Evolutionary conservation across 176 grass and related monocot species (phyloP), one percentile per base, ranked within the genome.

Genomic region (Stipa capillata): DNA sequence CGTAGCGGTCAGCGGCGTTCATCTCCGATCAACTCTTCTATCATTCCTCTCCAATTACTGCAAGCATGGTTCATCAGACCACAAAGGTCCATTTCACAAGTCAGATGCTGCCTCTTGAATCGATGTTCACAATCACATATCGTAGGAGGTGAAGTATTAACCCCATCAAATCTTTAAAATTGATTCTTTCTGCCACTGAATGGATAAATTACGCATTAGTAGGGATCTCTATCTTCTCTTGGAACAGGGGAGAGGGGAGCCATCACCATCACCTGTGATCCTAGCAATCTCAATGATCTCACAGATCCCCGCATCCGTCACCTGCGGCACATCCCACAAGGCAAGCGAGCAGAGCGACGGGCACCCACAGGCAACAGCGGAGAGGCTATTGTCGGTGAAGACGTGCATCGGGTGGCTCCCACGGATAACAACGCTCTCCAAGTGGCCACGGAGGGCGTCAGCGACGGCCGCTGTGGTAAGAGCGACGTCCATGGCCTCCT

Each of bases 381-480:
- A 77, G 43, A 97, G 32, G 16, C 90, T 88, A 15, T 55, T 40
- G 79, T 93, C 85, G 6, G 93, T 93, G 52, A 97, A 67, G 49
- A 80, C 85, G 35, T 88, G 90, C 45, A 76, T 78, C 21, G 87
- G 80, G 44, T 91, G 80, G 69, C 83, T 89, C 63, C 90, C 87
- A 11, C 87, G 69, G 86, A 97, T 76, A 76, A 79, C 62, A 21
- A 97, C 83, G 73, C 85, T 82, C 4, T 76, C 66, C 8, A 97
- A 89, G 7, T 76, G 73, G 3, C 93, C 86, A 18, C 70, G 79
- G 82, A 70, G 56, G 9, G 67, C 79, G 5, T 79, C 65, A 23
- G 74, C 79, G 37, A 97, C 83, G 39, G 88, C 76, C 37, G 79
- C 83, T 3, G 90, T 84, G 41, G 86, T 89, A 34, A 97, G 85